phyloP scores from a whole-genome alignment of 202 grass and related monocot species.

The Tripidium arundinaceum region DNA sequence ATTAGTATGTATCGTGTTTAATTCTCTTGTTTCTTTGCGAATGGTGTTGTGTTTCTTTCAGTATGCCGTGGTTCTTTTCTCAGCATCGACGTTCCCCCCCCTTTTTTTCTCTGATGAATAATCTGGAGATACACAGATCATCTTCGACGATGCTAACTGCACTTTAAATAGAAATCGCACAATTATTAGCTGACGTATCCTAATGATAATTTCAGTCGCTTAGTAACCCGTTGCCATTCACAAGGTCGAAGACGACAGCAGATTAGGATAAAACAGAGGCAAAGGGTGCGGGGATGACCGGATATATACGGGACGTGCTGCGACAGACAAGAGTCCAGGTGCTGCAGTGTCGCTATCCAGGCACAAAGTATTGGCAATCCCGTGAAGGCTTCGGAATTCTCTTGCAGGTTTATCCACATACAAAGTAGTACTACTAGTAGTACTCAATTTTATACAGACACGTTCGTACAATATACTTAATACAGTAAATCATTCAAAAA shows the following conservation, averaged over 20 bases:
- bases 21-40: background rate
- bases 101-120: background rate
- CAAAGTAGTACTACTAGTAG: no score
- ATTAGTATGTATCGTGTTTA: no score
- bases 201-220: background rate
- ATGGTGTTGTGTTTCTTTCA: background rate
- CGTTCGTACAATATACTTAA: no score
- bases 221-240: background rate
- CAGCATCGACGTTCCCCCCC: background rate
- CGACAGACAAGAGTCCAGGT: background rate
- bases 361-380: background rate
- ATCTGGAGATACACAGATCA: background rate
- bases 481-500: background rate
- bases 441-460: no score
- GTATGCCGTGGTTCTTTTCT: background rate
- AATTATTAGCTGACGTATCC: background rate
- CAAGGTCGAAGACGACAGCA: background rate
- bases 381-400: background rate
- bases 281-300: background rate
- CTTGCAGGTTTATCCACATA: no score
- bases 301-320: background rate
- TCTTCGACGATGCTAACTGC: no score
- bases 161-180: background rate
- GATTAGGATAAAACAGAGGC: background rate
- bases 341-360: background rate